phyloP scores from a whole-genome alignment of 345 rosid species.

The Salix exigua region DNA sequence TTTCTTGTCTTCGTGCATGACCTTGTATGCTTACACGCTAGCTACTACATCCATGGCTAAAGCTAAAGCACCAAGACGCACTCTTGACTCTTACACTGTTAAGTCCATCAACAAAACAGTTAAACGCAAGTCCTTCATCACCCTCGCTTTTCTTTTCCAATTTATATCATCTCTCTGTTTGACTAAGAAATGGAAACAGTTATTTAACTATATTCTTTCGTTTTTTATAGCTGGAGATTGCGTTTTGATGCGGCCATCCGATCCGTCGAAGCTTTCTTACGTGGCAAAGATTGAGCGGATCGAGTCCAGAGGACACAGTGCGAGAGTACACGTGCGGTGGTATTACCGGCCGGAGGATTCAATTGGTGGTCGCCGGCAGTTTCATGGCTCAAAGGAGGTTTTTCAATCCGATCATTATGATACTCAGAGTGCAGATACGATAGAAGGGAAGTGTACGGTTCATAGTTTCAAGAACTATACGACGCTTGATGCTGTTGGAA shows the following conservation, averaged over 20 bases:
- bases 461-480: slow-evolving; percentile 81
- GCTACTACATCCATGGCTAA: slow-evolving; percentile 61
- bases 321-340: slow-evolving; percentile 79
- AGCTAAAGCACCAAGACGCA: slow-evolving; percentile 64
- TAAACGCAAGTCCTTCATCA: slow-evolving; percentile 44
- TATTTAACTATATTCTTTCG: neutral
- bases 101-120: slow-evolving; percentile 70
- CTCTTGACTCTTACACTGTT: slow-evolving; percentile 67
- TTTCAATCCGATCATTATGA: slow-evolving; percentile 90
- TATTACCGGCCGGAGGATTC: slow-evolving; percentile 98
- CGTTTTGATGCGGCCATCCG: slow-evolving; percentile 91
- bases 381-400: slow-evolving; percentile 94
- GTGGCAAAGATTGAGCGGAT: slow-evolving; percentile 88
- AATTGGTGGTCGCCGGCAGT: slow-evolving; percentile 87
- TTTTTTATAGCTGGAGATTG: slow-evolving; percentile 69
- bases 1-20: slow-evolving; percentile 31
- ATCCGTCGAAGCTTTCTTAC: slow-evolving; percentile 74
- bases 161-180: neutral
- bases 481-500: slow-evolving; percentile 86
- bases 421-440: slow-evolving; percentile 83
- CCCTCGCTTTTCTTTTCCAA: neutral
- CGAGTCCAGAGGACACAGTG: slow-evolving; percentile 79
- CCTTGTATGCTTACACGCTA: neutral
- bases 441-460: slow-evolving; percentile 88
- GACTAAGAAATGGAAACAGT: neutral